Percentiles rank a stretch among this genome's conserved stretches.
phyloP scores from a whole-genome alignment of 2,329 filamentous ascomycete genomes.

The Akanthomyces dipterigenus region DNA sequence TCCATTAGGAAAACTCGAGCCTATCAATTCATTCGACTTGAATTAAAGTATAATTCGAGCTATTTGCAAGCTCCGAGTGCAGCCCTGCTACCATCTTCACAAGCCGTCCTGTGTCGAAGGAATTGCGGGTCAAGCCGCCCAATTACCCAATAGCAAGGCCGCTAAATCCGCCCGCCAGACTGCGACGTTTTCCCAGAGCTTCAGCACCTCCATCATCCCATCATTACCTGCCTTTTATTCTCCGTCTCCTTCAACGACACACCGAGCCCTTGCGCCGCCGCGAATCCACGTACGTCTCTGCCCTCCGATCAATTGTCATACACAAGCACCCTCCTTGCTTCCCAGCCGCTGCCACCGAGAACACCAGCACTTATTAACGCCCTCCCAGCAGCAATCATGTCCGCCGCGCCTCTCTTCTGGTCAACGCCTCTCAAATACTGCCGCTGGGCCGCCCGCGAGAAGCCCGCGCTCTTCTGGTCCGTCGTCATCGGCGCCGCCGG shows the following conservation, averaged over 20 bases:
- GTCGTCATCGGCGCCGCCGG: conserved; percentile 66
- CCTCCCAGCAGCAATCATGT: conserved; percentile 40
- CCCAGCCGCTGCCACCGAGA: not conserved
- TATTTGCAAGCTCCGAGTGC: not conserved
- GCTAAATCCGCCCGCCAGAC: conserved; percentile 4
- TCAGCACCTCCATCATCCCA: not conserved
- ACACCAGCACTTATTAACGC: not conserved
- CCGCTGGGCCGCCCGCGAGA: conserved; percentile 80
- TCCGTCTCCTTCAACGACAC: not conserved
- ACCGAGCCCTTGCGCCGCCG: not conserved
- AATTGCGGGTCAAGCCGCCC: not conserved
- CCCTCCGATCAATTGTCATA: not conserved
- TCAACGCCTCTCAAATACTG: conserved; percentile 74
- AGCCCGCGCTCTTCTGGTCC: conserved; percentile 88
- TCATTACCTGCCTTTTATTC: not conserved
- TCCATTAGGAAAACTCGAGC: not conserved
- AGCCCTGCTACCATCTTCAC: not conserved
- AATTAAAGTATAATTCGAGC: not conserved
- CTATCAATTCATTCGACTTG: too few relatives aligned
- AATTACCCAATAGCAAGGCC: not conserved
- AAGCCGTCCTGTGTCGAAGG: too few relatives aligned
- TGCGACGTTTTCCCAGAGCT: conserved; percentile 11
- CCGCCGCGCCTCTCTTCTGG: conserved; percentile 69
- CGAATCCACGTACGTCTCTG: not conserved
- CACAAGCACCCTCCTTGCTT: not conserved